These are phyloP conservation scores for Aspergillus sp. DNA, from an alignment of 2,329 filamentous ascomycete species.

Conservation along the genomic window DNA sequence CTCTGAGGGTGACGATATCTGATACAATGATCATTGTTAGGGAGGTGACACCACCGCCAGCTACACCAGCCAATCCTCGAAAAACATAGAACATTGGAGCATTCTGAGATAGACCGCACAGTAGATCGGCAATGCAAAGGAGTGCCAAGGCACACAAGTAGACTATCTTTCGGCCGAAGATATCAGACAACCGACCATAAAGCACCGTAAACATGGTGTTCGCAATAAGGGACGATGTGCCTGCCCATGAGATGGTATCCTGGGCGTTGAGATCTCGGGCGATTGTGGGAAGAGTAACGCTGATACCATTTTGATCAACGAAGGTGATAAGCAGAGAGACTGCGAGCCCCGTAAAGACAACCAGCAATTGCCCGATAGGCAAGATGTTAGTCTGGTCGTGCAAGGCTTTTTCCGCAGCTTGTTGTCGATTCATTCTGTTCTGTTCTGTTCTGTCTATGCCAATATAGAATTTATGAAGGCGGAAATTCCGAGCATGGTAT, in stretches of 20 bases:
- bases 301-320: conserved; percentile 61
- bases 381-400: conserved; percentile 62
- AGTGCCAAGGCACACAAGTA: conserved; percentile 56
- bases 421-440: conserved; percentile 36
- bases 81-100: conserved; percentile 63
- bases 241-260: conserved; percentile 66
- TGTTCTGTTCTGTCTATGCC: conserved; percentile 16
- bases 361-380: conserved; percentile 47
- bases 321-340: conserved; percentile 57
- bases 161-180: conserved; percentile 62
- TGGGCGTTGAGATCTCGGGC: conserved; percentile 49
- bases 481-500: neutral
- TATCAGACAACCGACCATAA: conserved; percentile 63
- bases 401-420: conserved; percentile 48
- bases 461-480: neutral
- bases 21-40: conserved; percentile 64
- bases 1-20: conserved; percentile 60
- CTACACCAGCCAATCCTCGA: conserved; percentile 62
- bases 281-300: conserved; percentile 56
- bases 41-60: conserved; percentile 61
- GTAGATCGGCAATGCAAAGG: conserved; percentile 58
- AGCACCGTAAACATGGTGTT: conserved; percentile 66
- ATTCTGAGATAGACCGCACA: conserved; percentile 60
- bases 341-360: conserved; percentile 56
- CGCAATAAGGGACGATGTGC: conserved; percentile 68